Evolutionary conservation across 257 asterid genomes (phyloP), one percentile per base, ranked within the genome.

Genomic region (Petunia axillaris): DNA sequence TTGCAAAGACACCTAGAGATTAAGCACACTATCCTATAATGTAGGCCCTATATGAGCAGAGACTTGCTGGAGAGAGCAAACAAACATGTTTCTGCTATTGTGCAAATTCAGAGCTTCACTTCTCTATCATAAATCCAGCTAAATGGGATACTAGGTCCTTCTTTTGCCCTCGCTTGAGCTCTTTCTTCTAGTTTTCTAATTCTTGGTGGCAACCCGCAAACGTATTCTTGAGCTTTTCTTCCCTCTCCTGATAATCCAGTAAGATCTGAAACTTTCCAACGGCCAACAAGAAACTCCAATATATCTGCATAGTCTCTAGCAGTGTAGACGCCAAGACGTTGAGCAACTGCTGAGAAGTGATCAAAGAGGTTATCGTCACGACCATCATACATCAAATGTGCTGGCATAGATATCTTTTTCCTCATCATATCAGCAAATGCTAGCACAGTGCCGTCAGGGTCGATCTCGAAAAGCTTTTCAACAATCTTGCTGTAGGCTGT

Each of bases 301-400:
- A 92, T 92, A 84, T 90, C 96, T 4, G 96, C 97, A 5, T 92
- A 92, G 87, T 92, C 97, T 79, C 80, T 83, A 37, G 94, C 93
- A 3, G 97, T 90, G 75, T 92, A 91, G 68, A 92, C 93, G 38
- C 92, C 91, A 0, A 92, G 93, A 14, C 91, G 84, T 44, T 91
- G 97, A 50, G 97, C 96, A 8, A 92, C 94, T 6, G 96, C 86
- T 13, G 96, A 92, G 81, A 91, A 92, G 81, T 91, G 85, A 5
- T 92, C 91, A 46, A 92, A 92, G 58, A 92, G 93, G 79, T 84
- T 83, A 48, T 89, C 87, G 13, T 91, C 97, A 1, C 88, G 88
- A 7, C 97, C 97, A 76, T 93, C 97, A 3, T 86, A 93, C 97
- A 93, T 93, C 81, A 93, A 83, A 90, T 91, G 97, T 43, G 97